Base-by-base conservation (phyloP, 179 eudicot species). In the Corrigiola litoralis region DNA sequence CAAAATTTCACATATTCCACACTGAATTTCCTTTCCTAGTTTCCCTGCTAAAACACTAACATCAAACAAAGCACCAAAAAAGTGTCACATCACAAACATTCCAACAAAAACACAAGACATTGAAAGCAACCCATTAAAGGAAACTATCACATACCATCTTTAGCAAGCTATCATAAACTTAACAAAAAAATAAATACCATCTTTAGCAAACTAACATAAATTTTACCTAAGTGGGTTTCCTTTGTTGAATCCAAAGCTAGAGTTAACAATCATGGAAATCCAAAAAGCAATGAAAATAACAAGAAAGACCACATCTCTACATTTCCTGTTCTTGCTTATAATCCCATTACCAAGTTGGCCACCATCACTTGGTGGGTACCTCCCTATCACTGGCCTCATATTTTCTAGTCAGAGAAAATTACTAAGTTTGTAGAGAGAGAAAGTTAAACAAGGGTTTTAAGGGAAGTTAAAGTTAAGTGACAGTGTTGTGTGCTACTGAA, bases 181-280 rank as follows among this genome's bases (percentile, higher is more conserved):
- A 23, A 18, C 38, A 28, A 27, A 49, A 18, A 36, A 9, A 41
- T 18, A 45, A 27, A 46, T 28, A n/a, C n/a, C n/a, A n/a, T n/a
- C n/a, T n/a, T n/a, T n/a, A n/a, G n/a, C n/a, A 23, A 9, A n/a
- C 6, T 6, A 0, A 24, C 37, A 55, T 18, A 25, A 40, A 12
- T 16, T 18, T 61, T 75, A 94, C 99, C 99, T 94, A 54, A 85
- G 80, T 28, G 96, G 96, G 80, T 95, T 86, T 46, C 99, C 99
- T 78, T 78, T 86, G 87, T 77, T 91, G 75, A 91, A 88, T 62
- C 92, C 97, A 58, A 95, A 88, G 84, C 97, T 91, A 57, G 98
- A 90, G 69, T 92, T 92, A 28, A 92, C 98, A 84, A 92, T 87
- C 98, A 92, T 92, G 25, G 87, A 85, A 51, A 92, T 79, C 98